Base-by-base conservation (phyloP, 2,329 filamentous ascomycete genomes). In the Aspergillus persii region DNA sequence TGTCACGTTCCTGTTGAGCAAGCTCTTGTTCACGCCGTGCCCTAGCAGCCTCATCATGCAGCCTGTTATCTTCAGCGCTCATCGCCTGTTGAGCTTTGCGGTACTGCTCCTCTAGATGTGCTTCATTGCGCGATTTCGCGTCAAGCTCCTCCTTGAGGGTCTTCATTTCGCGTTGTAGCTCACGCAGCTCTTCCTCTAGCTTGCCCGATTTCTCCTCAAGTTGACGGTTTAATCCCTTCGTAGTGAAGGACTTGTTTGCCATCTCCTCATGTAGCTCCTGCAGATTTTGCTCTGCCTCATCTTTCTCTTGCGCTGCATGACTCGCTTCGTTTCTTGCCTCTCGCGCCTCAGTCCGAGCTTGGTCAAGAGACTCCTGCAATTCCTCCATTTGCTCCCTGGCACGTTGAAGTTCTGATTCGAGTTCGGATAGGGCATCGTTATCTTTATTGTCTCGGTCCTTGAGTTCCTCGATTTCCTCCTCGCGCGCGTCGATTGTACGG, bases 191-290 rank as follows among this genome's bases (percentile, higher is more conserved):
- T 50, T 84, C 79, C 65, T 92, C 88, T 8, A 93, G 77, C 33
- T 86, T 85, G 54, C 80, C 77, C 8, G 86, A 78, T 72, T 87
- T 91, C 65, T 91, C 89, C 68, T 93, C 89, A 18, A 91, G 82
- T 74, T 93, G 89, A 33, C 89, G 84, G 54, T 86, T 90, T 8
- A 91, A 80, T 2, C 88, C 89, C 70, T 90, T 92, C 11, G 89
- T 90, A 55, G 86, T 86, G 41, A 92, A 83, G 0, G 90, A 93
- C 67, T 92, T 92, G 75, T 93, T 88, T 26, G 89, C 84, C 83
- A 92, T 86, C 67, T 92, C 90, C 56, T 91, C 88, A 62, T 90
- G 89, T 27, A 92, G 80, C 57, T 84, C 80, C 53, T 84, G 81
- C 2, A 88, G 77, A 57, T 86, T 81, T 61, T 84, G 79, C 60